phyloP scores from a whole-genome alignment of 441 rosid species.

The Gossypium davidsonii region DNA sequence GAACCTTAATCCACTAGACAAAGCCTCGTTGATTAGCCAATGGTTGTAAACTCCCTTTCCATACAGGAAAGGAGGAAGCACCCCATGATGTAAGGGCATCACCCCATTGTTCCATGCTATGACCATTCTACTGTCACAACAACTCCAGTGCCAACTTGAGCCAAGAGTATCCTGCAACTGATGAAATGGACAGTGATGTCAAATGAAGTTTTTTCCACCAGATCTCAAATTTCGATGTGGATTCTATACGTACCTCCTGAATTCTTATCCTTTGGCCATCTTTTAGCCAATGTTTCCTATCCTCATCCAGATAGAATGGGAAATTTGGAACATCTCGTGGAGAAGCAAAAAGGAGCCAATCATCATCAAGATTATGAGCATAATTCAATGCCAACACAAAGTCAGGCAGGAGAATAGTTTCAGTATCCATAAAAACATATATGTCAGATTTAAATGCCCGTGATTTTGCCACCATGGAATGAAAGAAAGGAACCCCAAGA shows the following conservation, averaged over 20 bases:
- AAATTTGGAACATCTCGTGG: conserved; percentile 36
- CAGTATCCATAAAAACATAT: conserved; percentile 43
- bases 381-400: conserved; percentile 44
- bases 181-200: conserved; percentile 28
- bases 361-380: conserved; percentile 47
- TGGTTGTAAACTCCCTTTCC: conserved; percentile 59
- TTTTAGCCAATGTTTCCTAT: conserved; percentile 52
- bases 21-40: conserved; percentile 71
- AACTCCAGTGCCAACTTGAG: conserved; percentile 29
- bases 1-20: conserved; percentile 54
- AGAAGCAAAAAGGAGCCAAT: conserved; percentile 81
- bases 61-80: conserved; percentile 78
- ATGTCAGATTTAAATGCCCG: conserved; percentile 40
- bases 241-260: conserved; percentile 55
- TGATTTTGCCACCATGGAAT: conserved; percentile 74
- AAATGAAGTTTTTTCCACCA: conserved; percentile 20
- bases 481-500: conserved; percentile 73
- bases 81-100: conserved; percentile 58
- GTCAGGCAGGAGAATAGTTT: conserved; percentile 55
- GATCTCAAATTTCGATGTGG: conserved; percentile 19
- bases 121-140: conserved; percentile 45
- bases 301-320: conserved; percentile 46
- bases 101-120: conserved; percentile 74
- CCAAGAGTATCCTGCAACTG: conserved; percentile 68
- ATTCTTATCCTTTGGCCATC: conserved; percentile 41